Percentiles rank a stretch among this genome's conserved stretches.
These are phyloP conservation scores for Leishmania braziliensis DNA, from an alignment of 208 protist species.

Conservation along the genomic window DNA sequence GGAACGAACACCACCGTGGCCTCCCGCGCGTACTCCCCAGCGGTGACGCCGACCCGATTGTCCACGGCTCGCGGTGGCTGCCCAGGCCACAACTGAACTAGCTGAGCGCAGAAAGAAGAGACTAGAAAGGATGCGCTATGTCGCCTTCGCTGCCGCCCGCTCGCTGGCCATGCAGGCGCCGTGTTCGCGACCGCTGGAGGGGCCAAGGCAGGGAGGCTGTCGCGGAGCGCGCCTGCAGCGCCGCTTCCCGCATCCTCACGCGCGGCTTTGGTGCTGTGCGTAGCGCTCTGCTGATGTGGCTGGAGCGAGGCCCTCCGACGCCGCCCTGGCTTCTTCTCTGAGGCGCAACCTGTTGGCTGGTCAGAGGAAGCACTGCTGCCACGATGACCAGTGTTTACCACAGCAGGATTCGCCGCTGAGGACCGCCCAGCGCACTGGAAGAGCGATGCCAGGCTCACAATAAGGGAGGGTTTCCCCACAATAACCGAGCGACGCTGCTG, in stretches of 20 bases:
- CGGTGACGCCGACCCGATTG: background rate
- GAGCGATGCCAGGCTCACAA: background rate
- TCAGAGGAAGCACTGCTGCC: background rate
- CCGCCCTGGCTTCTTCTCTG: background rate
- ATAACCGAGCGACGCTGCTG: background rate
- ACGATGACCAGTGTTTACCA: background rate
- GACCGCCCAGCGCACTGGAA: background rate
- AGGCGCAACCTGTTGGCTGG: background rate
- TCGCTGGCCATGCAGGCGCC: background rate
- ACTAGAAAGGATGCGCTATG: background rate
- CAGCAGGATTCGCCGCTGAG: background rate
- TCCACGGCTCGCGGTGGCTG: background rate
- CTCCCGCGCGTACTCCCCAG: conserved; percentile 24
- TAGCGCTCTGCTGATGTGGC: background rate
- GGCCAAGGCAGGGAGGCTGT: background rate
- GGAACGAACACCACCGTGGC: conserved; percentile 16
- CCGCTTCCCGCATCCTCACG: background rate
- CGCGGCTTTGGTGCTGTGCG: background rate
- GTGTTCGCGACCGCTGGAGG: background rate
- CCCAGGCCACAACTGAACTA: background rate
- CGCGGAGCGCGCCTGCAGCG: background rate
- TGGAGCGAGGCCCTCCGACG: no score
- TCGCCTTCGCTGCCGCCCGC: background rate
- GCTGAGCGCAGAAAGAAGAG: background rate
- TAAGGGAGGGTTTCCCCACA: background rate